phyloP scores from a whole-genome alignment of 2,329 filamentous ascomycete species.

The Cladosporium sp. region DNA sequence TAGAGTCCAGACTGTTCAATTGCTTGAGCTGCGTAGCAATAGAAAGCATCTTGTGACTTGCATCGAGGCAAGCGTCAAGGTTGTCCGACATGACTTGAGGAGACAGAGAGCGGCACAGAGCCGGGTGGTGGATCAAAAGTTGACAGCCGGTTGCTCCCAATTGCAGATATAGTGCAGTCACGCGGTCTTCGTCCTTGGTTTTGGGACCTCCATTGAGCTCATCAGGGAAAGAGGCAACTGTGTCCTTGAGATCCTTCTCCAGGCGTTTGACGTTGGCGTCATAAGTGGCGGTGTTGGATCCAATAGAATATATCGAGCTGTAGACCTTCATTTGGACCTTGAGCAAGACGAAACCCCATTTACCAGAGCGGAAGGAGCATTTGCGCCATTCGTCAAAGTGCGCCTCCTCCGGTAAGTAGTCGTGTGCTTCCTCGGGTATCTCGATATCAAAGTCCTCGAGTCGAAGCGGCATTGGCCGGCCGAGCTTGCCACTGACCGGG shows the following conservation, averaged over 20 bases:
- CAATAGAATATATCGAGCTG: constrained; percentile 72
- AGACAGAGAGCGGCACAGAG: constrained; percentile 53
- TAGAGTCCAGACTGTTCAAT: constrained; percentile 72
- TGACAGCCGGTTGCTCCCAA: constrained; percentile 53
- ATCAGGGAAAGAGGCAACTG: constrained; percentile 65
- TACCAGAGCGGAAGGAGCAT: constrained; percentile 68
- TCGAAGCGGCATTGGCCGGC: constrained; percentile 73
- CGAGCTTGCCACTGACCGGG: constrained; percentile 73
- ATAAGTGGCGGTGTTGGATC: constrained; percentile 61
- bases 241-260: constrained; percentile 64
- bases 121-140: constrained; percentile 56
- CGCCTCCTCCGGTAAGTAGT: constrained; percentile 68
- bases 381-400: constrained; percentile 47
- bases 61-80: constrained; percentile 63
- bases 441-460: constrained; percentile 78
- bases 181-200: constrained; percentile 50
- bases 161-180: constrained; percentile 53
- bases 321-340: constrained; percentile 74
- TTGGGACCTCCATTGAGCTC: constrained; percentile 56
- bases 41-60: constrained; percentile 64
- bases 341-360: constrained; percentile 66
- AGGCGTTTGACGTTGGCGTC: constrained; percentile 63
- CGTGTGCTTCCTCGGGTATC: constrained; percentile 70
- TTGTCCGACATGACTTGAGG: constrained; percentile 62
- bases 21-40: constrained; percentile 61